phyloP scores from a whole-genome alignment of 192 early-diverging fungal genomes.

The Backusella parvicylindrica region DNA sequence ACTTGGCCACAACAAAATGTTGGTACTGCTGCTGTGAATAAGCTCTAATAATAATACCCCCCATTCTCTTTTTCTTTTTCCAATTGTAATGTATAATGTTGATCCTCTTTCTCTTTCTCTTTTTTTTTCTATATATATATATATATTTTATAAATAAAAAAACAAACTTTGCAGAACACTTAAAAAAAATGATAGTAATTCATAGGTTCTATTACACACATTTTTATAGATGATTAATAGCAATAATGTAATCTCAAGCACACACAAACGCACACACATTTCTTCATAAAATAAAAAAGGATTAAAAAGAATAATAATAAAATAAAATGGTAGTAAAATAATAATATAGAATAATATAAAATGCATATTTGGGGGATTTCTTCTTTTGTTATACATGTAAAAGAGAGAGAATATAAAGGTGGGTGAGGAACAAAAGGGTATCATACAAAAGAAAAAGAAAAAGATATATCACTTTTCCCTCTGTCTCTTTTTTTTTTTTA shows the following conservation, averaged over 20 bases:
- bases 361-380: not conserved
- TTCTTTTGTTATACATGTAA: not conserved
- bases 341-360: not conserved
- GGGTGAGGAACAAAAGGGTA: not conserved
- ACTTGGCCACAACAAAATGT: slow-evolving; percentile 14
- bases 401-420: not conserved
- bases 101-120: not conserved
- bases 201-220: not conserved
- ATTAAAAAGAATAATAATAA: not conserved
- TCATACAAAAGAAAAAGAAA: not conserved
- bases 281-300: not conserved
- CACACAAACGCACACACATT: too few relatives aligned
- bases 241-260: not conserved
- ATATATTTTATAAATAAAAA: too few relatives aligned
- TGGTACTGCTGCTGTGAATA: not conserved
- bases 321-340: not conserved
- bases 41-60: not conserved
- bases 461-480: not conserved
- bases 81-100: not conserved
- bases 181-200: too few relatives aligned
- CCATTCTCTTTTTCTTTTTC: not conserved
- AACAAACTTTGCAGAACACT: not conserved
- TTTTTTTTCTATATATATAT: not conserved
- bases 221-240: not conserved
- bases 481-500: not conserved